Evolutionary conservation across 345 rosid species (phyloP), one percentile per base, ranked within the genome.

Genomic region (Eucalyptus regnans): DNA sequence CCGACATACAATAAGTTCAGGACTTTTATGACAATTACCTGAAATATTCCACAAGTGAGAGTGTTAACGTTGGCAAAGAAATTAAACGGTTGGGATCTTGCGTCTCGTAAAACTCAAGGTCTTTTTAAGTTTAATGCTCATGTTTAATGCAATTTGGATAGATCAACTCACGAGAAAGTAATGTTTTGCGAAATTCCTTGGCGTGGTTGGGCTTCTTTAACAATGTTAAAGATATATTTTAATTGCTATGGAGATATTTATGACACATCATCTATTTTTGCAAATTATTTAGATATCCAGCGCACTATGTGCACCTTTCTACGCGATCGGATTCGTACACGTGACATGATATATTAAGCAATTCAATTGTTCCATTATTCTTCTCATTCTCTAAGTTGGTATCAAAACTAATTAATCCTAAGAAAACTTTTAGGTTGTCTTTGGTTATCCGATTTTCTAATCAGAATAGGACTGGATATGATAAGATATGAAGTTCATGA

Each of bases 401-500:
- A 22, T 56, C 29, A 56, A 9, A 56, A 23, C 62, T 56, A 23
- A 56, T 56, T 56, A 56, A 56, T 23, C 62, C 12, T 23, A 0
- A 4, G 62, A 9, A 56, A 56, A 56, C 62, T 56, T 56, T 56
- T 5, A 52, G 4, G 23, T 52, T 52, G 4, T 0, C 2, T 52
- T 7, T 52, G 9, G 23, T 52, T 9, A 18, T 52, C 4, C 0
- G 0, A 52, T 1, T 52, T 52, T 52, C 2, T 52, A 52, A 52
- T 52, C 4, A 18, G 0, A 52, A 52, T 52, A 52, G 0, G 1
- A 52, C 0, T 52, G 9, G 1, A 52, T 18, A 18, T 52, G 1
- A 52, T 52, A 18, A 1, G 0, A 52, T 52, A 52, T 52, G 10
- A 52, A 52, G 7, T 7, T 52, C 9, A 3, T 0, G 0, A 0